Evolutionary conservation across 371 early-diverging fungal species (phyloP), one percentile per base, ranked within the genome.

Genomic region (Syncephalastrum monosporum): DNA sequence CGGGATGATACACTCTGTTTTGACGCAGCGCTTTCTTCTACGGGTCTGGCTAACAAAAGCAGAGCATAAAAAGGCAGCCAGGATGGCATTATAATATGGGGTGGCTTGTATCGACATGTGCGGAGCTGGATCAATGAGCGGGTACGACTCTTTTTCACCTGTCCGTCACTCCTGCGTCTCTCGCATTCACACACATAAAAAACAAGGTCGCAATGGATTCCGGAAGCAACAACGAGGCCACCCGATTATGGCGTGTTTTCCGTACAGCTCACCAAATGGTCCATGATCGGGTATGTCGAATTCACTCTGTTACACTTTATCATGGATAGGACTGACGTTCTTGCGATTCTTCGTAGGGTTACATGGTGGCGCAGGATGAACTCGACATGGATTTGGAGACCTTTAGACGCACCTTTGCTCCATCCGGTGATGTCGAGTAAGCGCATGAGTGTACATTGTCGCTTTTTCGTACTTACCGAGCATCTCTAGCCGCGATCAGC

Each of bases 251-350:
- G 87, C 84, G 91, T 64, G 93, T 92, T 16, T 92, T 84, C 82
- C 82, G 87, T 61, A 97, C 97, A 3, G 78, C 93, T 42, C 91
- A 93, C 68, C 86, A 95, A 76, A 88, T 97, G 88, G 91, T 93
- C 60, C 69, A 78, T 58, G 94, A 95, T 68, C 72, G 95, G 69
- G 89, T 85, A 82, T 64, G 59, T 49, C 2, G 47, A n/a, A 25
- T 25, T 46, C 33, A 15, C 13, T 17, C n/a, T 3, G 38, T 33
- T 4, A 6, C 8, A 7, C 12, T 15, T 1, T 48, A 24, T 19
- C 7, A 27, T 27, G 7, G 4, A 27, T 27, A 27, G 7, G 25
- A 51, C 15, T 16, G 16, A 38, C 54, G 25, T 14, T 43, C 55
- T 44, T 51, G 17, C 46, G 2, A 7, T 42, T 43, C 21, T 41